Conservation (phyloP, 371 early-diverging fungal species). For the Batkoa obscura region DNA sequence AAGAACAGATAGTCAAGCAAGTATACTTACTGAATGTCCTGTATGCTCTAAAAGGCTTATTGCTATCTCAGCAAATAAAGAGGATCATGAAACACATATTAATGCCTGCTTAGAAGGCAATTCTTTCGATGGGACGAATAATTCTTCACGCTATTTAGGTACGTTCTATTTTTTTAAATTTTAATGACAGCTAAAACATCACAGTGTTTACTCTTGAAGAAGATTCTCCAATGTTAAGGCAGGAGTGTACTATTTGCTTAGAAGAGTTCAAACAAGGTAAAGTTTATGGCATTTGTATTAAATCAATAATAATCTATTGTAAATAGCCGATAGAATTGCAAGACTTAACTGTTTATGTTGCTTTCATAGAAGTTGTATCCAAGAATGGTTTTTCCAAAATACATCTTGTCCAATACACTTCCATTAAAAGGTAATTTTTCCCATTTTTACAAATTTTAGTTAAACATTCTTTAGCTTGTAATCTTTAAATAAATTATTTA, state of each 20-base stretch:
- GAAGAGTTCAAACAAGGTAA: not conserved
- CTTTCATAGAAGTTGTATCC: slow-evolving; percentile 3
- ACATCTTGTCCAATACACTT: slow-evolving; percentile 3
- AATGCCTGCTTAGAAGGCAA: slow-evolving; percentile 1
- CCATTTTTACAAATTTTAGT: too few relatives aligned
- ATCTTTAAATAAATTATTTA: too few relatives aligned
- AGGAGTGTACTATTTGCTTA: slow-evolving; percentile 1
- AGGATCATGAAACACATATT: slow-evolving; percentile 4
- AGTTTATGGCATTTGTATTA: not conserved
- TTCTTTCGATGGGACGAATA: slow-evolving; percentile 2
- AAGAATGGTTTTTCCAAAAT: slow-evolving; percentile 5
- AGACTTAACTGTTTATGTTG: slow-evolving; percentile 4
- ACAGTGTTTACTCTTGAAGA: slow-evolving; percentile 2
- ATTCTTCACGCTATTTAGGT: slow-evolving; percentile 5
- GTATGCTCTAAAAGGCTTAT: not conserved
- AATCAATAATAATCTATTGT: not conserved
- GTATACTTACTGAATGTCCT: slow-evolving; percentile 4
- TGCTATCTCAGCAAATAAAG: not conserved
- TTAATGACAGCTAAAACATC: not conserved
- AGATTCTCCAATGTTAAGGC: not conserved
- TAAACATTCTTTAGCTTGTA: too few relatives aligned
- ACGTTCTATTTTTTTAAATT: not conserved
- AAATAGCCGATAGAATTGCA: slow-evolving; percentile 1
- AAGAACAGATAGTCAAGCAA: not conserved
- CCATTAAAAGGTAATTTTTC: too few relatives aligned